These are phyloP conservation scores for Tulasnella calospora DNA, from an alignment of 768 basidiomycete genomes.

Conservation along the genomic window DNA sequence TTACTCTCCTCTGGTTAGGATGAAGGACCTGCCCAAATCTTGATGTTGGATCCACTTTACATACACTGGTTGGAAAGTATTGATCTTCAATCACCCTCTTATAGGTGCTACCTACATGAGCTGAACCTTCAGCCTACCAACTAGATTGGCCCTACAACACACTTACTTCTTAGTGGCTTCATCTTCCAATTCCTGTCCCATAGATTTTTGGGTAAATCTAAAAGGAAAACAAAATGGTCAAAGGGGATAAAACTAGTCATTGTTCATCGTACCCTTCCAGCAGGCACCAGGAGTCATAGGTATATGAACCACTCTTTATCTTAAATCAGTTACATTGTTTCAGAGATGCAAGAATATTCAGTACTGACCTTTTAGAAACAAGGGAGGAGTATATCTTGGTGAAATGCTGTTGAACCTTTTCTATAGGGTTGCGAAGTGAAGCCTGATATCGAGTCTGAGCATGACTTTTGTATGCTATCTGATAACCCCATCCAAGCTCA, in stretches of 20 bases:
- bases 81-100: background rate
- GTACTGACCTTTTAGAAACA: background rate
- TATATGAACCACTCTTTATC: background rate
- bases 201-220: background rate
- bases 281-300: background rate
- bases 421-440: background rate
- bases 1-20: slow-evolving; percentile 55
- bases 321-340: background rate
- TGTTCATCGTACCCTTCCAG: background rate
- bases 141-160: too few species aligned
- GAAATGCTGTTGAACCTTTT: slow-evolving; percentile 15
- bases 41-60: slow-evolving; percentile 1
- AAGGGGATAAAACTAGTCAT: background rate
- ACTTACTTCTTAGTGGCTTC: background rate
- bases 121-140: background rate
- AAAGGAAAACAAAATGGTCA: background rate
- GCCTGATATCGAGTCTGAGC: slow-evolving; percentile 3
- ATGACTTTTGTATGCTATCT: background rate
- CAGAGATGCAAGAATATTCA: background rate
- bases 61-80: slow-evolving; percentile 2
- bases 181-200: background rate
- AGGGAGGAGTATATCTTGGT: background rate
- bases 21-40: slow-evolving; percentile 9
- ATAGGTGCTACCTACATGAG: background rate
- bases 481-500: background rate